Evolutionary conservation across 2,329 filamentous ascomycete genomes (phyloP).

Genomic region (Diaporthe nobilis): DNA sequence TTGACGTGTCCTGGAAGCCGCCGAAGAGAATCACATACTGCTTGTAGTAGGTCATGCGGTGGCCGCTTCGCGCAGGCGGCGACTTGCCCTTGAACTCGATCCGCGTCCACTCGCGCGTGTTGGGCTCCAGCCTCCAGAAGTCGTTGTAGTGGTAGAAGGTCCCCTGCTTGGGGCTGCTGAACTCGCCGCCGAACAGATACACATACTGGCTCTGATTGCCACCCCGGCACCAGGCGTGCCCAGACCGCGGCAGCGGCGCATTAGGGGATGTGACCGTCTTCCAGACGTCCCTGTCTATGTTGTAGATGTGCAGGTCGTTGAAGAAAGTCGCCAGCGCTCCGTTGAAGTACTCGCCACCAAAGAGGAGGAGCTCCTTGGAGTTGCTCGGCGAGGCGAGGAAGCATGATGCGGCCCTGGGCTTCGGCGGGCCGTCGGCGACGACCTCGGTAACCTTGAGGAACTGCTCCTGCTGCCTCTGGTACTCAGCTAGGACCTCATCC

Average conservation of each 20-base stretch:
- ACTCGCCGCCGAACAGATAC: constrained; percentile 96
- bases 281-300: constrained; percentile 92
- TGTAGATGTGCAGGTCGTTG: constrained; percentile 77
- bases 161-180: constrained; percentile 95
- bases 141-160: constrained; percentile 99
- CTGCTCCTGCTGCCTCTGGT: constrained; percentile 91
- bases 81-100: constrained; percentile 84
- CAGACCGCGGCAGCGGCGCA: constrained; percentile 88
- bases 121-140: constrained; percentile 93
- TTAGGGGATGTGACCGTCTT: constrained; percentile 91
- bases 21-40: constrained; percentile 97
- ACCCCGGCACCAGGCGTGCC: constrained; percentile 94
- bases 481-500: constrained; percentile 93
- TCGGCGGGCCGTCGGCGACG: constrained; percentile 78
- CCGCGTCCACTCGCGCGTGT: constrained; percentile 89
- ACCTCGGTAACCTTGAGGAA: constrained; percentile 95
- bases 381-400: constrained; percentile 89
- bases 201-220: constrained; percentile 85
- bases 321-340: constrained; percentile 84
- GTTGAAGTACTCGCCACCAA: constrained; percentile 97
- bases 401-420: constrained; percentile 83
- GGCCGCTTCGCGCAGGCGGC: constrained; percentile 89
- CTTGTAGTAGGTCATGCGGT: constrained; percentile 97
- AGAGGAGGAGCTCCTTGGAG: constrained; percentile 89
- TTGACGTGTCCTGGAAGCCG: constrained; percentile 96